Base-by-base conservation (phyloP, 1,284 basidiomycete genomes). In the Ceratobasidium theobromae region DNA sequence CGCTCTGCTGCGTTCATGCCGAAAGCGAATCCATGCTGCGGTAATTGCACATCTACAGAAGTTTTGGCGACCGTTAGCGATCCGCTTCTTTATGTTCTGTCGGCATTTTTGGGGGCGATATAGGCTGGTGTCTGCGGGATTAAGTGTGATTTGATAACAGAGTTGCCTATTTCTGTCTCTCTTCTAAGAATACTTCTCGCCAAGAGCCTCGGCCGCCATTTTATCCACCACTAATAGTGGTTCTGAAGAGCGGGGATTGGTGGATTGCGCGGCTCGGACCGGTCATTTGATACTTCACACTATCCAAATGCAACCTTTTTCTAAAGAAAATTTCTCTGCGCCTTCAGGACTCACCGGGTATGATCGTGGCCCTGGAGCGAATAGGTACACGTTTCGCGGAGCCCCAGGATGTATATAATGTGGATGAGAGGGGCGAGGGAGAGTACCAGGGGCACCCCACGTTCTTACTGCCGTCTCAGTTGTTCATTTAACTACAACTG, bases 161-260 rank as follows among this genome's bases (percentile, higher is more conserved):
- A 27, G 21, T 25, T 48, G 23, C 45, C 45, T 48, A 48, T 48
- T 48, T 25, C 45, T 21, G 21, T 25, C 48, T 4, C 23, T 5
- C 48, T 64, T 64, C 58, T 64, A 64, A 64, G 48, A 64, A 64
- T 64, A 64, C 58, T 6, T 16, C 21, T 9, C 33, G 48, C 58
- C 58, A 64, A 64, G 58, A 21, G 48, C 43, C 48, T 64, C 58
- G 58, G 58, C 38, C 52, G 52, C 40, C 12, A 5, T 18, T 27
- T 64, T 18, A 8, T n/a, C 16, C 46, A 27, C 27, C 14, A 21
- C 23, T 5, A 23, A 28, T 9, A 2, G 12, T 40, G 30, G 18
- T 18, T 46, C 30, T 32, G 8, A 16, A 40, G 23, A 33, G 23
- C 58, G 25, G 23, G 25, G 48, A 64, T 64, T 64, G 58, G 58